Conservation (phyloP, 2,329 filamentous ascomycete species). For the Chalara sp. region DNA sequence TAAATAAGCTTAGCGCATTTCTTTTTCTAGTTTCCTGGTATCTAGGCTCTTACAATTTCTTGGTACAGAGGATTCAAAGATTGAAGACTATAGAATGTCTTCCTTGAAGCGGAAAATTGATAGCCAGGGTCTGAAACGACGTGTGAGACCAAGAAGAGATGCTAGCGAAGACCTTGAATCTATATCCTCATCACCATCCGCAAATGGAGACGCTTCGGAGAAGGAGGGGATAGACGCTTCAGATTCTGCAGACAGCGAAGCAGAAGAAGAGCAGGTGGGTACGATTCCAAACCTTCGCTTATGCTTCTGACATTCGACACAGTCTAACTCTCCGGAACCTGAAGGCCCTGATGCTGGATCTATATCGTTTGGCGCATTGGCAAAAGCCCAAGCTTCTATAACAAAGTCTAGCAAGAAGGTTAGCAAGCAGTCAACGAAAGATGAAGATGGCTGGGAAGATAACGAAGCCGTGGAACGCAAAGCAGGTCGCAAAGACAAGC, state of each 20-base stretch:
- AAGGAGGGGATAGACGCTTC: slow-evolving; percentile 26
- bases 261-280: slow-evolving; percentile 11
- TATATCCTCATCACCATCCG: slow-evolving; percentile 28
- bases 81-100: slow-evolving; percentile 14
- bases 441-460: slow-evolving; percentile 27
- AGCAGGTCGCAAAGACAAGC: slow-evolving; percentile 29
- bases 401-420: slow-evolving; percentile 22
- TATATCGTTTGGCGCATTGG: slow-evolving; percentile 85
- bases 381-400: slow-evolving; percentile 73
- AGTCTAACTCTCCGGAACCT: slow-evolving; percentile 13
- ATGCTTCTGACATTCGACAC: slow-evolving; percentile 1
- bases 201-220: slow-evolving; percentile 29
- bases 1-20: too few relatives aligned
- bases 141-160: slow-evolving; percentile 25
- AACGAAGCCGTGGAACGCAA: slow-evolving; percentile 36
- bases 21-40: too few relatives aligned
- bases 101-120: slow-evolving; percentile 23
- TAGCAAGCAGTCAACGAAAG: slow-evolving; percentile 23
- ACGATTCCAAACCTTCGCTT: slow-evolving; percentile 20
- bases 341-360: slow-evolving; percentile 34
- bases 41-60: too few relatives aligned
- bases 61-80: too few relatives aligned
- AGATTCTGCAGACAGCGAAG: slow-evolving; percentile 28
- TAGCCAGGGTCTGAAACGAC: slow-evolving; percentile 18
- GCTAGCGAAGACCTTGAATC: slow-evolving; percentile 23